Percentiles rank a stretch among this genome's conserved stretches.
Evolutionary conservation across 345 rosid species (phyloP).

Genomic region (Sisymbrium irio): DNA sequence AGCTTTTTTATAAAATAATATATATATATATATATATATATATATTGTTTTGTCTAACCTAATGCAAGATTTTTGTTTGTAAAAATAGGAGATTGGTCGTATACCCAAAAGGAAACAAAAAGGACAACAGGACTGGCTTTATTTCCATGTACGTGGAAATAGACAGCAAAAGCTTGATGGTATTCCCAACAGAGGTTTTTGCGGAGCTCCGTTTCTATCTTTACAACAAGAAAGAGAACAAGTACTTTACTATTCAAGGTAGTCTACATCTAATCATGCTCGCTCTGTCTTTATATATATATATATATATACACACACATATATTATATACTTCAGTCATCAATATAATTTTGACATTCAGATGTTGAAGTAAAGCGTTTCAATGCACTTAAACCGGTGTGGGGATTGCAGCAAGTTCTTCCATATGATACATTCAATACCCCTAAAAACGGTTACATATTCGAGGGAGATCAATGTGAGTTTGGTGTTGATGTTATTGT

Average conservation of each 20-base stretch:
- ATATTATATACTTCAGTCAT: too few species aligned
- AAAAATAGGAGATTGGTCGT: slow-evolving; percentile 6
- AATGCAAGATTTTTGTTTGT: not conserved
- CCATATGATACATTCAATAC: slow-evolving; percentile 1
- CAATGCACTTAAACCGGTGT: not conserved
- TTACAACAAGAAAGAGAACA: not conserved
- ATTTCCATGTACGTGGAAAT: slow-evolving; percentile 9
- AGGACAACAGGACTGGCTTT: not conserved
- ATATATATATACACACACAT: too few species aligned
- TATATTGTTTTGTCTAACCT: not conserved
- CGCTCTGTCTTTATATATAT: too few species aligned
- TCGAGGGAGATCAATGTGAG: slow-evolving; percentile 10
- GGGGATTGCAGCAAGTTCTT: not conserved
- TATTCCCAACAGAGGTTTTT: not conserved
- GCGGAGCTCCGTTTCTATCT: slow-evolving; percentile 7
- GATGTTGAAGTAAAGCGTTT: slow-evolving; percentile 7
- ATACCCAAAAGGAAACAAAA: slow-evolving; percentile 9
- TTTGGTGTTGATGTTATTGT: slow-evolving; percentile 17
- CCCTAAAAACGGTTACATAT: not conserved
- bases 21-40: too few species aligned
- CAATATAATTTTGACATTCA: not conserved
- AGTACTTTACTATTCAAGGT: slow-evolving; percentile 9
- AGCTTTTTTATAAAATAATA: too few species aligned
- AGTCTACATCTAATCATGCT: not conserved
- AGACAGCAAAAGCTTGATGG: slow-evolving; percentile 3